These are phyloP conservation scores for Edaphochlamys debaryana DNA, from an alignment of 139 green algal species.

Conservation along the genomic window DNA sequence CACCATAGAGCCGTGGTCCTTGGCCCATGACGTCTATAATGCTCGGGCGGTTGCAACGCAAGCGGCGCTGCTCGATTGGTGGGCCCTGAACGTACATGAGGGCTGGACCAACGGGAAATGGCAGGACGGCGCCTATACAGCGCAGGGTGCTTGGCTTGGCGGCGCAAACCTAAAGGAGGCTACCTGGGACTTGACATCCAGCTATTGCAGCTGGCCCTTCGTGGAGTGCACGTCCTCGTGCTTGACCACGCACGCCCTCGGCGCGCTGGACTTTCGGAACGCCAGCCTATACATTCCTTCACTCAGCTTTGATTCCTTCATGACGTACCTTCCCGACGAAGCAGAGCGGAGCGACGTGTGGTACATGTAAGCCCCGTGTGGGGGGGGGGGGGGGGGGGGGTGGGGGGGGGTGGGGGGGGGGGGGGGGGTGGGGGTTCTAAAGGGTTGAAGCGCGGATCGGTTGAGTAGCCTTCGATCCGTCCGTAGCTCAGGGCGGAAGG, in stretches of 20 bases:
- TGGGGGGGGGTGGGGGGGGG: too few species aligned
- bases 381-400: too few species aligned
- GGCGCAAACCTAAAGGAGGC: neutral
- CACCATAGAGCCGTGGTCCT: neutral
- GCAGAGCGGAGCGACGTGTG: neutral
- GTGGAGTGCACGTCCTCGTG: conserved; percentile 1
- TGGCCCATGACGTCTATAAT: neutral
- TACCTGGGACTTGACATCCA: neutral
- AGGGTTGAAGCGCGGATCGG: too few species aligned
- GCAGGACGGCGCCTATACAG: neutral
- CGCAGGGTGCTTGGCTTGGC: conserved; percentile 17
- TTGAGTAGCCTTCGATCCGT: too few species aligned
- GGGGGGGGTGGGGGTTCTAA: too few species aligned
- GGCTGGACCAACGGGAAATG: neutral
- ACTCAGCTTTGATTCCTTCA: neutral
- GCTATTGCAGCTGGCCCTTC: conserved; percentile 24
- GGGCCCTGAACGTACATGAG: neutral
- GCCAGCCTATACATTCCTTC: conserved; percentile 9
- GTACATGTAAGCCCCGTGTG: conserved; percentile 45
- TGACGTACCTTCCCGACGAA: too few species aligned
- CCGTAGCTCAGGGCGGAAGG: too few species aligned
- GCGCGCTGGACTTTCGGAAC: conserved; percentile 28
- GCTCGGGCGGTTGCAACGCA: neutral
- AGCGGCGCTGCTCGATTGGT: conserved; percentile 6
- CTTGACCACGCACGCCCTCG: neutral